Base-by-base conservation (phyloP, 2,329 filamentous ascomycete species). In the Peltaster fructicola region DNA sequence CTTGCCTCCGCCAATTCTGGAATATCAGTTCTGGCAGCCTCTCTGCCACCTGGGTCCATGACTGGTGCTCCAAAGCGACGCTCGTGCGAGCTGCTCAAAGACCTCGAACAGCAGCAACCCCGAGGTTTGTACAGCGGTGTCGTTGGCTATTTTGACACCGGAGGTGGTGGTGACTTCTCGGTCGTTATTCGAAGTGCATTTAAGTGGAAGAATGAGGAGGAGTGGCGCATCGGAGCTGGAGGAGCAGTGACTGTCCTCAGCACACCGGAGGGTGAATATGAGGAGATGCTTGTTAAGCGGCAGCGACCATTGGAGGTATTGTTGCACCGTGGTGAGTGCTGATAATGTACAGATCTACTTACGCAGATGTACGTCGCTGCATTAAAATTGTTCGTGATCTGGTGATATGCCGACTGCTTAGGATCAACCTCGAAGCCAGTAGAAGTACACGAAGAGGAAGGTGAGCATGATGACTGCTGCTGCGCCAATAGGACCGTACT, bases 41-140 rank as follows among this genome's bases (percentile, higher is more conserved):
- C 73, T 23, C 61, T 95, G 1, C 85, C 88, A 0, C 82, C 88
- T 0, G 85, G 88, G 0, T 85, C 77, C 41, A 95, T 95, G 88
- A 95, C 85, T 2, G 88, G 88, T 5, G 85, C 85, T 1, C 88
- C 85, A 0, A 95, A 95, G 59, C 84, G 85, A 52, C 67, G 85
- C 23, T 85, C 77, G 35, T 93, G 85, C 48, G 74, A 91, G 56
- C 65, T 93, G 22, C 57, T 95, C 11, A 61, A 63, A 30, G 53
- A 60, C 3, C 62, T 92, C 20, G 84, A 92, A 50, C 53, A 51
- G 10, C 47, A 57, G 4, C 52, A 56, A 29, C 65, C 72, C 38
- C 61, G 85, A 25, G 73, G 80, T 15, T 52, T 93, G 24, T 93
- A 93, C 52, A 80, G 80, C 5, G 82, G 88, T 11, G 77, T 90